Conservation (phyloP, 108 stramenopile genomes). For the Nitzschia inconspicua region DNA sequence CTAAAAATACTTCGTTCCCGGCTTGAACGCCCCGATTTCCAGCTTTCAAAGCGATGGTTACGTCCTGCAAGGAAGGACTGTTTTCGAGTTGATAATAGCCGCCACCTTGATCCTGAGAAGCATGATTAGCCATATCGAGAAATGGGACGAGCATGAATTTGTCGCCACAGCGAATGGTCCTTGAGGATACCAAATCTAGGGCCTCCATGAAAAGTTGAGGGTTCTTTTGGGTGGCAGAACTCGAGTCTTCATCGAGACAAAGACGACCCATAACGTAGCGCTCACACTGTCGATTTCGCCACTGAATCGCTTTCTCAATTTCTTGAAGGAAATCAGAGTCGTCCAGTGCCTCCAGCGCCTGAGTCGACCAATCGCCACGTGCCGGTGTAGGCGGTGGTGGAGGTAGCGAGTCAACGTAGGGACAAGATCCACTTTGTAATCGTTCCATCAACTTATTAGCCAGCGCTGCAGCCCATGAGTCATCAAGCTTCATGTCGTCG, state of each 20-base stretch:
- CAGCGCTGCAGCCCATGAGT: neutral
- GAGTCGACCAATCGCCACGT: neutral
- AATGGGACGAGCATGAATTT: neutral
- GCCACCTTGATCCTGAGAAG: neutral
- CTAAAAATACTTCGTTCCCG: conserved; percentile 22
- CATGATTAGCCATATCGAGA: neutral
- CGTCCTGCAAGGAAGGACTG: too few relatives aligned
- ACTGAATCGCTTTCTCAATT: neutral
- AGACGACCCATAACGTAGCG: neutral
- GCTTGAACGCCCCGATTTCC: conserved; percentile 3
- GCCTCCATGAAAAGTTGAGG: neutral
- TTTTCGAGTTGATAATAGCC: neutral
- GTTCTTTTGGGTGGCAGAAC: neutral
- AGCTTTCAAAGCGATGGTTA: neutral
- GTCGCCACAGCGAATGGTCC: neutral
- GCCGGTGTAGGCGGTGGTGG: neutral
- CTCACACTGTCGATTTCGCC: neutral
- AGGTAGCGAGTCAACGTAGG: neutral
- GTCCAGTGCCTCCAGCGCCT: neutral
- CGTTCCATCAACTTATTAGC: neutral
- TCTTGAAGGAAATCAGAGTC: neutral
- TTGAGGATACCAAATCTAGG: neutral
- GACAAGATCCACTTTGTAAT: neutral
- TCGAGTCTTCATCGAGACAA: neutral
- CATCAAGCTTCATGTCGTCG: neutral